Evolutionary conservation across 2,329 filamentous ascomycete species (phyloP).

Genomic region (Penicillium sp.): DNA sequence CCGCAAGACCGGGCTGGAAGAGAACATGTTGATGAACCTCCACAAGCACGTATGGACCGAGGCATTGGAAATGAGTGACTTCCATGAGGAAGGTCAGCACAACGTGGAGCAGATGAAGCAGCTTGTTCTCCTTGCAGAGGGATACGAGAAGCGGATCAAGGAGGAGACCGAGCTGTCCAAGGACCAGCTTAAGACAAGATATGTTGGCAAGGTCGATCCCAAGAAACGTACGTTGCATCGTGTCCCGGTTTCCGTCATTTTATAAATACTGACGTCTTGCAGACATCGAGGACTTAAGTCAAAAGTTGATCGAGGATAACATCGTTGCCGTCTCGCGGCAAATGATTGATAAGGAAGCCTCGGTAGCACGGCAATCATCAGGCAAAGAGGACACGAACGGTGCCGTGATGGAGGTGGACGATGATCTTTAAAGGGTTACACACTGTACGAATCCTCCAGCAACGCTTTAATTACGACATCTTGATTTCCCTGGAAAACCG

Average conservation of each 20-base stretch:
- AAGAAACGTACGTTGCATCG: constrained; percentile 75
- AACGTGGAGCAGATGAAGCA: constrained; percentile 88
- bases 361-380: constrained; percentile 68
- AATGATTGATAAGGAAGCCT: constrained; percentile 99
- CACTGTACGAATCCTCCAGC: constrained; percentile 16
- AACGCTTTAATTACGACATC: constrained; percentile 23
- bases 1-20: constrained; percentile 92
- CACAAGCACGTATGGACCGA: constrained; percentile 99
- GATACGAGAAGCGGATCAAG: constrained; percentile 98
- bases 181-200: constrained; percentile 97
- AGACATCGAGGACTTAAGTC: constrained; percentile 92
- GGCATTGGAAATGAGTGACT: constrained; percentile 94
- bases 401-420: constrained; percentile 68
- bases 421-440: constrained; percentile 48
- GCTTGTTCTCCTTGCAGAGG: constrained; percentile 85
- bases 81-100: constrained; percentile 76
- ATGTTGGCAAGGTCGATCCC: constrained; percentile 97
- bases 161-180: constrained; percentile 97
- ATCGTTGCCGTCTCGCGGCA: constrained; percentile 97
- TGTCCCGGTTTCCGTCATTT: not conserved
- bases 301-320: constrained; percentile 98
- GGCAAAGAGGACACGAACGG: constrained; percentile 49
- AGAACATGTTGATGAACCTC: constrained; percentile 99
- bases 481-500: constrained; percentile 1
- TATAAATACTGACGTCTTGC: constrained; percentile 22